A percentile compares a stretch with the other conserved stretches of the same genome.
phyloP scores from a whole-genome alignment of 495 filamentous ascomycete species.

The Cairneyella variabilis region DNA sequence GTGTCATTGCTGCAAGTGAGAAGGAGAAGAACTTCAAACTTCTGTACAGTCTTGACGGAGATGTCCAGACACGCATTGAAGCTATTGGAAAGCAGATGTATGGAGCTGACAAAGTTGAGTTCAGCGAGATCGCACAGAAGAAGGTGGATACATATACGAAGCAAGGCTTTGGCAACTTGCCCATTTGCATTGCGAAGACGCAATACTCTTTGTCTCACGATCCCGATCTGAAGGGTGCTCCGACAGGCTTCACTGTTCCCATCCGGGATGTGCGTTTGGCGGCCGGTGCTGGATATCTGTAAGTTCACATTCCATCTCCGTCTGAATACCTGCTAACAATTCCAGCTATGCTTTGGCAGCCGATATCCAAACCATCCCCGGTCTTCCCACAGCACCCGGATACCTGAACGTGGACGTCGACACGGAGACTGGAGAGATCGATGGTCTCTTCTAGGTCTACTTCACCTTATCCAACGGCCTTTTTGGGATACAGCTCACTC shows the following conservation, averaged over 20 bases:
- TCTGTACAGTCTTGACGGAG: slow-evolving; percentile 75
- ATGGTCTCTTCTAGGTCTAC: slow-evolving; percentile 93
- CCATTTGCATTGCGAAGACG: slow-evolving; percentile 96
- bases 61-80: slow-evolving; percentile 86
- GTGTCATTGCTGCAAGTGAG: slow-evolving; percentile 75
- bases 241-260: slow-evolving; percentile 90
- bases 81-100: slow-evolving; percentile 91
- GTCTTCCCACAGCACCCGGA: slow-evolving; percentile 89
- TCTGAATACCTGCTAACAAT: slow-evolving; percentile 12
- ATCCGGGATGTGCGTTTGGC: slow-evolving; percentile 93
- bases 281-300: slow-evolving; percentile 84
- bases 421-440: slow-evolving; percentile 88
- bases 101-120: slow-evolving; percentile 84
- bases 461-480: too few relatives aligned
- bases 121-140: slow-evolving; percentile 88
- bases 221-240: slow-evolving; percentile 90
- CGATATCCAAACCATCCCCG: slow-evolving; percentile 97
- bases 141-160: slow-evolving; percentile 93
- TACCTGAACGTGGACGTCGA: slow-evolving; percentile 97
- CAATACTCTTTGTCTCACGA: slow-evolving; percentile 97
- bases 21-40: slow-evolving; percentile 89
- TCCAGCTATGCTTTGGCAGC: slow-evolving; percentile 85
- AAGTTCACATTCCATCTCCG: slow-evolving; percentile 33
- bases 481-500: too few relatives aligned
- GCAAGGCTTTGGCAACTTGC: slow-evolving; percentile 88